A percentile compares a stretch with the other conserved stretches of the same genome.
These are phyloP conservation scores for Lipomyces sp. DNA, from an alignment of 805 yeast species.

Conservation along the genomic window DNA sequence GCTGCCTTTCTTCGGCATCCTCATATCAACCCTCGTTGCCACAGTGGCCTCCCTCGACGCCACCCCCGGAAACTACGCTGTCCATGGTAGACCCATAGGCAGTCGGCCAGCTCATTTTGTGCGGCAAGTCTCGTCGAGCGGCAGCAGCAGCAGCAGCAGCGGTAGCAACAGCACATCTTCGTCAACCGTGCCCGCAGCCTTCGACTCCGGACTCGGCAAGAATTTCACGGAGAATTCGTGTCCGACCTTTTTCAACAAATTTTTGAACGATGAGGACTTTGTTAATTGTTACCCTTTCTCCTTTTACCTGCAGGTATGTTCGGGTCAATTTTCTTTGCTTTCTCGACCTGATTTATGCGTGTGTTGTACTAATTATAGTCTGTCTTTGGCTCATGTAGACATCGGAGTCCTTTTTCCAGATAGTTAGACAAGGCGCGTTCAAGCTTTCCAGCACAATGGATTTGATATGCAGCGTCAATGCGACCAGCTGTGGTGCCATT, in stretches of 20 bases:
- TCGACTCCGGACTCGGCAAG: constrained; percentile 36
- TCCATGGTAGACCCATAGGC: too few species aligned
- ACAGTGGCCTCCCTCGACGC: too few species aligned
- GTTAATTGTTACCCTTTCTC: constrained; percentile 36
- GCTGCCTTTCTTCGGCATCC: too few species aligned
- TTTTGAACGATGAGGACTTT: constrained; percentile 31
- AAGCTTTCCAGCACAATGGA: constrained; percentile 32
- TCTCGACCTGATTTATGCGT: neutral
- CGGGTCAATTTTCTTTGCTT: neutral
- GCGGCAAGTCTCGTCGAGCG: too few species aligned
- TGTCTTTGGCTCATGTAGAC: constrained; percentile 15
- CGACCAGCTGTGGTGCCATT: constrained; percentile 23
- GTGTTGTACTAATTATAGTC: neutral
- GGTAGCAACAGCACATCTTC: neutral
- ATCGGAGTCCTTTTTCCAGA: constrained; percentile 34
- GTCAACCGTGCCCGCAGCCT: constrained; percentile 26
- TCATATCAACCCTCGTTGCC: too few species aligned
- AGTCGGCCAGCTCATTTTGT: too few species aligned
- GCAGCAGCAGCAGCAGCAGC: neutral
- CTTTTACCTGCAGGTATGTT: constrained; percentile 31
- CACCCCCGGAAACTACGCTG: too few species aligned
- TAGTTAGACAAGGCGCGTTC: constrained; percentile 32
- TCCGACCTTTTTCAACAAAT: constrained; percentile 31
- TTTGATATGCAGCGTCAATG: constrained; percentile 33
- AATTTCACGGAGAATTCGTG: constrained; percentile 33